Base-by-base conservation (phyloP, 257 asterid genomes). In the Plantago elongata region DNA sequence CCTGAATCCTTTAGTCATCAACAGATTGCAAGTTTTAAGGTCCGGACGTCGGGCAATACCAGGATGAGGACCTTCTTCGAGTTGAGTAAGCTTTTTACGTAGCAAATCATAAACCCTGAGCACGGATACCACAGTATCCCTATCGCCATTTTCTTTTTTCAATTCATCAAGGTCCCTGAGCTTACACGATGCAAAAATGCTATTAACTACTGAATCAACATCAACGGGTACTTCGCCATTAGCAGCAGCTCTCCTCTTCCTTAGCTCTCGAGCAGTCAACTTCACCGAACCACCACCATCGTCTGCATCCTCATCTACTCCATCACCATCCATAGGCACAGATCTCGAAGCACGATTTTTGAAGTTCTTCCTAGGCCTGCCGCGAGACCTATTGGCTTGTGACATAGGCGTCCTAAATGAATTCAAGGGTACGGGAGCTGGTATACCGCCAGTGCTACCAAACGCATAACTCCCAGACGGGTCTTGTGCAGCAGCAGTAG, bases 41-140 rank as follows among this genome's bases (percentile, higher is more conserved):
- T 89, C 97, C 9, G 97, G 95, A 27, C 96, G 96, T 66, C 73
- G 79, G 18, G 83, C 49, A 69, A 55, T 22, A 37, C 91, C 96
- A 64, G 40, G 67, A 40, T n/a, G 59, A 29, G 49, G 77, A 81
- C 77, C 68, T 72, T 92, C 99, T 54, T 89, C 94, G 17, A 75
- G 71, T 70, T 78, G 96, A 9, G 88, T 71, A 43, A 92, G 62
- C 63, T 64, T 78, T 65, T 94, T 74, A 56, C 96, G 69, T 3
- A 89, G 79, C 74, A 86, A 54, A 63, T 83, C 73, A 71, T 62
- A 92, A 48, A 71, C 84, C 71, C 84, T 69, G 44, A 92, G 83
- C 62, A 92, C 46, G 46, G 77, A 66, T 5, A 64, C 71, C 14
- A 68, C 91, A 1, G 69, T 68, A 17, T 75, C 81, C 79, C 75